Base-by-base conservation (phyloP, 2,329 filamentous ascomycete genomes). In the Onygena corvina region DNA sequence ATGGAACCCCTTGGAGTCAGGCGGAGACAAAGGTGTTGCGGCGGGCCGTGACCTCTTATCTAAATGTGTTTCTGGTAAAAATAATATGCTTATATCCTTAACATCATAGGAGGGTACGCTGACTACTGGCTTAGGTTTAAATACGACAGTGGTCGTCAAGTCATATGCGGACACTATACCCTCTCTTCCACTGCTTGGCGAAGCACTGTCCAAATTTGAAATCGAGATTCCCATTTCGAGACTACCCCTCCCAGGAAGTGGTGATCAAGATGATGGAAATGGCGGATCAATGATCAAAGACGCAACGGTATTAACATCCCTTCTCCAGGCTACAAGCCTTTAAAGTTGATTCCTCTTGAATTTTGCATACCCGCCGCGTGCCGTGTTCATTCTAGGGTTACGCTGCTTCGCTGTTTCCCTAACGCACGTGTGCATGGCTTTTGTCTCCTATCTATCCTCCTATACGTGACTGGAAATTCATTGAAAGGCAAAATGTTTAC, bases 11-110 rank as follows among this genome's bases (percentile, higher is more conserved):
- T 65, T 71, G 2, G 74, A 64, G 3, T 64, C 77, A 52, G 77
- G 80, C 31, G 86, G 85, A 7, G 58, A 72, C n/a, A 61, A 72
- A 48, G 84, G 79, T 2, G 73, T 72, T 36, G 64, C 71, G 23
- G 73, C 81, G 53, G 88, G 85, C 1, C 75, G 79, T 48, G 77
- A 88, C 42, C 70, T 95, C 16, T 67, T 96, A 7, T 94, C 87
- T 1, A 80, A 86, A 58, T 96, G 92, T 60, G 71, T 95, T 8
- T 96, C 89, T 2, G 88, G 76, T 76, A 60, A 44, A 64, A 54
- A 21, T 21, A 11, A 40, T 42, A 42, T n/a, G n/a, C n/a, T n/a
- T n/a, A n/a, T 30, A 18, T 5, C 9, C 20, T 2, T 18, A 4
- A 23, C 29, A n/a, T 36, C 25, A 33, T 20, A n/a, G 27, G 30